Base-by-base conservation (phyloP, 2,329 filamentous ascomycete species). In the Alternaria postmessia region DNA sequence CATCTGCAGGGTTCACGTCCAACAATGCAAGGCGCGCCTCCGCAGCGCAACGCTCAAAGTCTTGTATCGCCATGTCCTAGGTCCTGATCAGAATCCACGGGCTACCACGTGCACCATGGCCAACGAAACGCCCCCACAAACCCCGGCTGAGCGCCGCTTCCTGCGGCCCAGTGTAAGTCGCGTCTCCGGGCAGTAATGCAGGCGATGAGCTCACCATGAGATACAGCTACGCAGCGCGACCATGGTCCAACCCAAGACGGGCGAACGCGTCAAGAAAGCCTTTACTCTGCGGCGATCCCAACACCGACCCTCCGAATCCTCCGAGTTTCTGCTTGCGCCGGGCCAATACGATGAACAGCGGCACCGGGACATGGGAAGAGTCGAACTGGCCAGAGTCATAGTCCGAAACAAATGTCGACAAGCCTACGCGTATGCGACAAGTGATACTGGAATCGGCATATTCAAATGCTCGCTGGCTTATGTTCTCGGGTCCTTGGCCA, bases 401-500 rank as follows among this genome's bases (percentile, higher is more conserved):
- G 76, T 79, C 63, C 65, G 71, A n/a, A 63, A 64, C 57, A 61
- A 51, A 7, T 61, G 54, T 14, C 66, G 53, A n/a, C 77, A 75
- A 51, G 73, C 85, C 48, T 85, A 86, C 78, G 73, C 78, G 58
- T 95, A 92, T 83, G 73, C 89, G 7, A 82, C 85, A 38, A 94
- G 93, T 0, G 88, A 90, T 34, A 89, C 87, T 34, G 94, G 93
- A 6, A 89, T 89, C 60, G 91, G 89, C 39, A 91, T 97, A 54
- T 81, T 97, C 71, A 97, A 97, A 80, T 97, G 93, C 82, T 94
- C 93, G 32, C 80, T 97, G 62, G 94, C 94, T 44, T 97, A 97
- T 79, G 82, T 96, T 4, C 79, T 97, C 34, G 94, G 92, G 18
- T 96, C 92, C 68, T 82, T 96, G 78, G 93, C 90, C 36, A 97